Evolutionary conservation across 139 green algal genomes (phyloP), one percentile per base, ranked within the genome.

Genomic region (Monoraphidium neglectum): DNA sequence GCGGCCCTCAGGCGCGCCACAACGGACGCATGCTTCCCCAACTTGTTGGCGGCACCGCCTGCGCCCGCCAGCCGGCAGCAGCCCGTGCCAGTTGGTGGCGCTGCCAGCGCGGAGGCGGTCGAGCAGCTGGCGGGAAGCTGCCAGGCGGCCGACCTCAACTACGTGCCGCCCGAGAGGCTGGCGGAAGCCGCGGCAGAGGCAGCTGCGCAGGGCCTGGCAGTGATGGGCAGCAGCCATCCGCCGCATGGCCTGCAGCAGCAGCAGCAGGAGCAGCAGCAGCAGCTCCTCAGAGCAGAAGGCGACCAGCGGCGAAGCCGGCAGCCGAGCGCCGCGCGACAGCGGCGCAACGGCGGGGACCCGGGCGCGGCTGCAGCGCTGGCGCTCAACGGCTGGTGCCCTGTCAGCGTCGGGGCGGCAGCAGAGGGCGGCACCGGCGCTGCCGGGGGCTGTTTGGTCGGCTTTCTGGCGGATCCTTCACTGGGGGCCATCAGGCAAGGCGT

Each of bases 311-410:
- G 32, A 51, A 36, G 69, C 49, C 51, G 51, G 12, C 54, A 4
- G 21, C 23, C 5, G 51, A 4, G 23, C 35, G 68, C 24, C 24
- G 72, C 37, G 35, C 38, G 40, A 30, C 67, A 62, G 67, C 67
- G 28, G 49, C 4, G 49, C 36, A 24, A 23, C 33, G 26, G 28
- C 32, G 18, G 30, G 67, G 26, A 38, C 32, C 18, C 23, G 35
- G 33, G 35, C 26, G 8, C 21, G 62, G 64, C 13, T 54, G 37
- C 10, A 5, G 56, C 26, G 56, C 37, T 84, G 56, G 78, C 74
- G 38, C 70, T 87, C 36, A 43, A 62, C 24, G 82, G 77, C 1
- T 77, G 82, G 37, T 87, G 82, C 40, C 57, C 77, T 12, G 74
- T 77, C 51, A 79, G 73, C 60, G 28, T 87, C 21, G 77, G 61